A percentile compares a stretch with the other conserved stretches of the same genome.
phyloP scores from a whole-genome alignment of 257 asterid species.

The Thymus mandschuricus region DNA sequence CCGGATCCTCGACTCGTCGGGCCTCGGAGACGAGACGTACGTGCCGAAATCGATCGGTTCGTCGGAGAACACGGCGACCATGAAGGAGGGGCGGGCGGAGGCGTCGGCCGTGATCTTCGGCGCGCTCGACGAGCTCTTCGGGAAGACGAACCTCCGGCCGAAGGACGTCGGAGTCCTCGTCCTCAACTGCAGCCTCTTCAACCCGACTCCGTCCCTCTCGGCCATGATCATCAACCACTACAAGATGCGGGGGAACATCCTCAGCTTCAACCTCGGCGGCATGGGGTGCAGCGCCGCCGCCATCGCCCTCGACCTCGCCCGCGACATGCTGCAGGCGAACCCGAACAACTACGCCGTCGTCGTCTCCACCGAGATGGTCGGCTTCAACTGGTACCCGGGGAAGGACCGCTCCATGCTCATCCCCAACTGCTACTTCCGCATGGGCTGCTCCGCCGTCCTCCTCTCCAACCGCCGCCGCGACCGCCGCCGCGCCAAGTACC shows the following conservation, averaged over 20 bases:
- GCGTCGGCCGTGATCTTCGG: conserved; percentile 88
- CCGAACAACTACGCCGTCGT: conserved; percentile 83
- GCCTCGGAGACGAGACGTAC: conserved; percentile 86
- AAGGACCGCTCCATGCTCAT: conserved; percentile 86
- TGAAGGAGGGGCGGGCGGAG: conserved; percentile 93
- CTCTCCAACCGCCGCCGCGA: conserved; percentile 92
- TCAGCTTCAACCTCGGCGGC: conserved; percentile 91
- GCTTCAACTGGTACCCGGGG: conserved; percentile 89
- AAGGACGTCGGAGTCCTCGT: conserved; percentile 87
- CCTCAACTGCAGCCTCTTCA: conserved; percentile 91
- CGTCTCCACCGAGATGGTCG: conserved; percentile 94
- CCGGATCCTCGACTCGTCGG: conserved; percentile 74
- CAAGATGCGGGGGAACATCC: conserved; percentile 85
- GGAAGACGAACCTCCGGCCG: conserved; percentile 60
- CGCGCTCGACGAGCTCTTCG: conserved; percentile 89
- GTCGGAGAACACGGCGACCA: conserved; percentile 74
- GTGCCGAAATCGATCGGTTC: conserved; percentile 71
- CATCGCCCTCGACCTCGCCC: conserved; percentile 80
- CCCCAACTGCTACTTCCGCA: conserved; percentile 86
- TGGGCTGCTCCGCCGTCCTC: conserved; percentile 96
- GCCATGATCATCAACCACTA: conserved; percentile 96
- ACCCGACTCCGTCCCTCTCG: conserved; percentile 98
- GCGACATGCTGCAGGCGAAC: conserved; percentile 85
- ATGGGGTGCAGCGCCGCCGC: conserved; percentile 97
- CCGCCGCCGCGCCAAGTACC: conserved; percentile 75